Conservation (phyloP, 371 early-diverging fungal species). For the Mucor indicus region DNA sequence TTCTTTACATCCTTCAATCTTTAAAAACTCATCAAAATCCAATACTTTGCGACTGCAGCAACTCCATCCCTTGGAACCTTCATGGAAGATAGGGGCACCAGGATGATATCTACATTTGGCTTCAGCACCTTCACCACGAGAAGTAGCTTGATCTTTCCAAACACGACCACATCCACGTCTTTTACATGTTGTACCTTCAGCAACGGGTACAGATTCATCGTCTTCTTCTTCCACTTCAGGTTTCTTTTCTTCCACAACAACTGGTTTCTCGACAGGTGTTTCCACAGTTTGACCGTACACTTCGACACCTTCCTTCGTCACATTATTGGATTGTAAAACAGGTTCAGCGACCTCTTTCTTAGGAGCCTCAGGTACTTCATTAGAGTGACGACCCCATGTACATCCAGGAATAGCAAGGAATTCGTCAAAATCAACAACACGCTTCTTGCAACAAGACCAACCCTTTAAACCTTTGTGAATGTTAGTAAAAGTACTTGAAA, state of each 20-base stretch:
- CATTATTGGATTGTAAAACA: constrained; percentile 14
- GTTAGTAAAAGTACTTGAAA: neutral
- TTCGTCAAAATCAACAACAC: constrained; percentile 88
- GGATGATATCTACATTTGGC: constrained; percentile 81
- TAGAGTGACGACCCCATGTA: constrained; percentile 63
- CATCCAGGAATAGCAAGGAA: constrained; percentile 87
- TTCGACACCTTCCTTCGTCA: constrained; percentile 40
- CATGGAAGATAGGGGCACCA: constrained; percentile 90
- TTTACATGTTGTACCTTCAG: constrained; percentile 79
- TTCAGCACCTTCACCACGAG: constrained; percentile 54
- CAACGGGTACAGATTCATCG: constrained; percentile 64
- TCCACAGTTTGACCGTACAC: constrained; percentile 27
- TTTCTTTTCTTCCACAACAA: constrained; percentile 16
- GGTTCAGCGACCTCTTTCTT: constrained; percentile 6
- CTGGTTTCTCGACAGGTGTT: constrained; percentile 15
- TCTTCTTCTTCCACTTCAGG: constrained; percentile 64
- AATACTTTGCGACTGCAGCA: constrained; percentile 87
- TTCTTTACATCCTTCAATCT: constrained; percentile 87
- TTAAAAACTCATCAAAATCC: constrained; percentile 97
- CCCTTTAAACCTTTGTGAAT: constrained; percentile 68
- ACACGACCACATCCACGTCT: constrained; percentile 76
- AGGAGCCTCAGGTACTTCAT: constrained; percentile 28
- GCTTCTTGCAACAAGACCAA: constrained; percentile 94
- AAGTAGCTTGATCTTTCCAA: constrained; percentile 64
- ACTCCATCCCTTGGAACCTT: constrained; percentile 91